Evolutionary conservation across 768 basidiomycete genomes (phyloP), one percentile per base, ranked within the genome.

Genomic region (Melanogaster broomeanus): DNA sequence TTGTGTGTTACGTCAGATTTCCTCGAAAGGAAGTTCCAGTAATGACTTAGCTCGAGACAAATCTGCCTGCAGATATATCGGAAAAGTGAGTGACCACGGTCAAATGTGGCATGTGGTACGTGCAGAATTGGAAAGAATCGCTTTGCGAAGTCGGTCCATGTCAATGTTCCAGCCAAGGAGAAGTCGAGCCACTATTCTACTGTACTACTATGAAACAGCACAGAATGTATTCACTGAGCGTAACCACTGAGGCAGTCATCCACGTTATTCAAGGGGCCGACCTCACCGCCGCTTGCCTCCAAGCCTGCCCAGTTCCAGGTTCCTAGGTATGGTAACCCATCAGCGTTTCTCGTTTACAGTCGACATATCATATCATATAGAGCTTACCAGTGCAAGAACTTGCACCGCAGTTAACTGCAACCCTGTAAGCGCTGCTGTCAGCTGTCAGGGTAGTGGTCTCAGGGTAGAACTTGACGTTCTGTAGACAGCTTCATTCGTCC

Each of bases 341-440:
- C 18, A 58, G 34, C 3, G 12, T 16, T 4, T 5, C 21, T 16
- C 34, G 2, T 30, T 21, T 40, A 19, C 42, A 38, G 41, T 22
- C 7, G 48, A 18, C 6, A 15, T 27, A 25, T 2, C 21, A 34
- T 11, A 39, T 37, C 21, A 33, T 24, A 42, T 34, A 13, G 42
- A 18, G 45, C 69, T 22, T 57, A 79, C 81, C 81, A 25, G 63
- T 70, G 66, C 83, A 85, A 25, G 78, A 67, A 2, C 72, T 75
- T 3, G 33, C 25, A 42, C 84, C 85, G 57, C 84, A 87, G 61
- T 84, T 78, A 4, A 85, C 75, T 11, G 77, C 78, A 37, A 82
- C 75, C 40, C 64, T 71, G 48, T 75, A 51, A 3, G 80, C 85
- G 22, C 62, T 61, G 47, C 64, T 70, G 25, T 43, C 58, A 21